Evolutionary conservation across 495 filamentous ascomycete genomes (phyloP).

Genomic region (Choiromyces venosus): DNA sequence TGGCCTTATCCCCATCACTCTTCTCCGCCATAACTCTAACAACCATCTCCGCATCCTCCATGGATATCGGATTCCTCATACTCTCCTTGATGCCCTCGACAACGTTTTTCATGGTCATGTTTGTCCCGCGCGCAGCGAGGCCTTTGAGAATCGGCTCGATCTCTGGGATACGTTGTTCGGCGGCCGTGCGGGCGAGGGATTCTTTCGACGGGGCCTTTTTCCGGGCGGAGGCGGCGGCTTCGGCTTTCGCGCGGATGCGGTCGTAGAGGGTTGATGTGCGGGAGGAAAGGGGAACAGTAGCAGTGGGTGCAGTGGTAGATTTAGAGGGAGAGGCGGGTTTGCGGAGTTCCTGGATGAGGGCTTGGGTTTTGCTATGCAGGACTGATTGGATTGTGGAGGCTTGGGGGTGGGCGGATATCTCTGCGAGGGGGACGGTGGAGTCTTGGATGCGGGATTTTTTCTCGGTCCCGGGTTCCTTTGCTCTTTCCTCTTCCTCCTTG

Average conservation of each 20-base stretch:
- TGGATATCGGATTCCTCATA: conserved; percentile 36
- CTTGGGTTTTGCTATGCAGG: conserved; percentile 33
- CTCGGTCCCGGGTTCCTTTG: background rate
- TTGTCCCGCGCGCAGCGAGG: conserved; percentile 25
- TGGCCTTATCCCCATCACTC: too few relatives aligned
- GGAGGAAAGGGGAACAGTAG: conserved; percentile 1
- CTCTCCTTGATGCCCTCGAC: conserved; percentile 38
- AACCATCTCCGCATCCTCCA: conserved; percentile 36
- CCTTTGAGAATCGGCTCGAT: conserved; percentile 34
- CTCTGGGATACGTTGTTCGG: conserved; percentile 31
- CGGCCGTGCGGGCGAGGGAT: conserved; percentile 24
- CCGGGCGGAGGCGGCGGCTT: conserved; percentile 28
- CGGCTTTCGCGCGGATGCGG: conserved; percentile 39
- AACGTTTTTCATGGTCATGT: conserved; percentile 32
- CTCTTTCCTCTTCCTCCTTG: background rate
- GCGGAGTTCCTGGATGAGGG: conserved; percentile 30
- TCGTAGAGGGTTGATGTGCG: conserved; percentile 29
- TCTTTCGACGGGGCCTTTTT: conserved; percentile 24
- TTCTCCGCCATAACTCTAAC: conserved; percentile 36
- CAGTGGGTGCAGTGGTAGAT: conserved; percentile 10
- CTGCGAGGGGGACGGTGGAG: conserved; percentile 23
- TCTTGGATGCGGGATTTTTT: background rate
- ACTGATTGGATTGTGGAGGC: conserved; percentile 34
- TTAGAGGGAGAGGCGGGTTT: conserved; percentile 24
- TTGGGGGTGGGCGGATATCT: conserved; percentile 31